Evolutionary conservation across 768 basidiomycete species (phyloP), one percentile per base, ranked within the genome.

Genomic region (Boletus bicolor): DNA sequence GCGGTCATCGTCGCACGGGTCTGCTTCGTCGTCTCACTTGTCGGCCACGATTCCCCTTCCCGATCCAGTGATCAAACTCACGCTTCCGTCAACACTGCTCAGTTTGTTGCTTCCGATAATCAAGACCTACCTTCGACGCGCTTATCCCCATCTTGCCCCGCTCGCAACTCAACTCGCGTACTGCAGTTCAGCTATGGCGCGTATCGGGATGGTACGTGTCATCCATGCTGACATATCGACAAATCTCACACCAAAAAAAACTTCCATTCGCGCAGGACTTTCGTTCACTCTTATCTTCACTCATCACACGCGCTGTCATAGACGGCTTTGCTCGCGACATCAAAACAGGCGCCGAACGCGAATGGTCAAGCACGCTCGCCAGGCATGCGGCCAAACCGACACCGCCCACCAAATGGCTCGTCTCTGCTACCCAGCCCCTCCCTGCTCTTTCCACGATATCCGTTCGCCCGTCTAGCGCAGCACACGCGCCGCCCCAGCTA

Each of bases 141-240:
- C 70, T 74, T 85, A 32, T 76, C 86, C 14, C 65, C 88, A 19
- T 75, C 90, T 24, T 79, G 96, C 60, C 80, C 92, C 21, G 85
- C 95, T 36, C 79, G 94, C 97, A 55, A 96, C 94, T 0, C 96
- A 98, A 64, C 81, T 98, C 44, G 89, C 90, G 12, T 98, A 98
- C 72, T 97, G 95, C 68, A 86, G 93, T 8, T 84, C 86, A 17
- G 93, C 94, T 1, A 97, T 97, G 65, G 80, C 91, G 0, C 84
- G 94, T n/a, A 81, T 96, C 15, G 96, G 96, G 0, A 79, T 96
- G 63, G 95, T 71, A 41, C 9, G 71, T 60, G 44, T 28, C 41
- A 17, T 24, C 17, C 44, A n/a, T 49, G 30, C 26, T 19, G 30
- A 35, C 34, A 14, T 15, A 3, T 39, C 15, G 15, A 34, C 34